A percentile compares a stretch with the other conserved stretches of the same genome.
phyloP scores from a whole-genome alignment of 2,329 filamentous ascomycete genomes.

The Hypoxylon sp. region DNA sequence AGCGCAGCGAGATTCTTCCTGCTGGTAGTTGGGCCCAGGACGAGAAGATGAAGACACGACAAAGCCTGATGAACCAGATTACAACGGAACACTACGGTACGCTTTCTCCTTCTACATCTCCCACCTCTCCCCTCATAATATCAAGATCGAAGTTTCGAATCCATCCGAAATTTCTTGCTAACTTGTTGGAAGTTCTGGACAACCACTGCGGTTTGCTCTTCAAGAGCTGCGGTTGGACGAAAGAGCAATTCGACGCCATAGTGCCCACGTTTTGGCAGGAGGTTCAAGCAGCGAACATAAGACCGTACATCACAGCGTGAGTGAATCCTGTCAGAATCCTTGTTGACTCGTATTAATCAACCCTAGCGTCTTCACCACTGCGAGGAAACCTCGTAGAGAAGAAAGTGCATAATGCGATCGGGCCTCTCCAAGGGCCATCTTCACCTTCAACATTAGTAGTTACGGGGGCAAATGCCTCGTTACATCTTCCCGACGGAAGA shows the following conservation, averaged over 20 bases:
- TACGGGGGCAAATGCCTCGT: constrained; percentile 7
- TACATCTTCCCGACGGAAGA: not conserved
- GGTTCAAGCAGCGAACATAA: constrained; percentile 31
- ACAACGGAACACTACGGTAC: constrained; percentile 55
- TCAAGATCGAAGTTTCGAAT: not conserved
- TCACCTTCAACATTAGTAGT: constrained; percentile 6
- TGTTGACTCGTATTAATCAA: constrained; percentile 19
- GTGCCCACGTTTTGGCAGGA: constrained; percentile 48
- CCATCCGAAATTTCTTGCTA: constrained; percentile 10
- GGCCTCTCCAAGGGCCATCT: not conserved
- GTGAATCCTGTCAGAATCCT: constrained; percentile 6
- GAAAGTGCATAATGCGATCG: constrained; percentile 11
- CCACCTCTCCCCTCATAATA: not conserved
- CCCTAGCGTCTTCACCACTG: constrained; percentile 51
- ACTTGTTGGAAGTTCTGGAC: constrained; percentile 28
- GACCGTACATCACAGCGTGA: constrained; percentile 52
- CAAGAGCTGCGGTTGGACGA: constrained; percentile 49
- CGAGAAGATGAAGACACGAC: constrained; percentile 57
- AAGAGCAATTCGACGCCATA: constrained; percentile 45
- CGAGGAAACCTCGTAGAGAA: constrained; percentile 49
- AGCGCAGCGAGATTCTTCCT: constrained; percentile 60
- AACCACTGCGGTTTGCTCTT: constrained; percentile 50
- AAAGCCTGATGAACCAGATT: constrained; percentile 57
- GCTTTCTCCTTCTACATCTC: constrained; percentile 26
- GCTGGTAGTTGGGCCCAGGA: constrained; percentile 59